Conservation (phyloP, 1,284 basidiomycete genomes). For the Apiotrichum laibachii region DNA sequence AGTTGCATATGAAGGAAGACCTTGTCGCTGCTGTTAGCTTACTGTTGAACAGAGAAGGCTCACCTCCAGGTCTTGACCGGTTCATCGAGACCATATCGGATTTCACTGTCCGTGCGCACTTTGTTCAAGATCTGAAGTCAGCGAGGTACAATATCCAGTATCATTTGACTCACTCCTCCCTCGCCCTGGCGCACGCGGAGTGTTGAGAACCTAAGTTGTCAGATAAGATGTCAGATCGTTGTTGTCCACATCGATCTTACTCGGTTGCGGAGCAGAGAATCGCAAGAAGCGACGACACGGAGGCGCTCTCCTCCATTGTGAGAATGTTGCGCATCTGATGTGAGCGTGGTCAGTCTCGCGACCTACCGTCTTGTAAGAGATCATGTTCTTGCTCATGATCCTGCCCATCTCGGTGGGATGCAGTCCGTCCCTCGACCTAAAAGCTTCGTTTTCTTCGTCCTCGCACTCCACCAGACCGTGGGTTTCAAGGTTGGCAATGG, state of each 20-base stretch:
- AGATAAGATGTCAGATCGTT: conserved; percentile 2
- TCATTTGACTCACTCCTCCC: conserved; percentile 22
- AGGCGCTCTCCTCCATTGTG: conserved; percentile 22
- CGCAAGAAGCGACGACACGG: conserved; percentile 30
- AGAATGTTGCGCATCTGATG: conserved; percentile 29
- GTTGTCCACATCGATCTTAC: conserved; percentile 9
- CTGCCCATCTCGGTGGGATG: conserved; percentile 24
- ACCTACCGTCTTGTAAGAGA: conserved; percentile 21
- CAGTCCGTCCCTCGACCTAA: not conserved
- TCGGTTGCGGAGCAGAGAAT: conserved; percentile 28
- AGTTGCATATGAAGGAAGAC: conserved; percentile 47
- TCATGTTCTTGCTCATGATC: conserved; percentile 37
- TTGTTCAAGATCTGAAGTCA: conserved; percentile 33
- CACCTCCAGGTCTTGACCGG: conserved; percentile 33
- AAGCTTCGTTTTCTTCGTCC: conserved; percentile 34
- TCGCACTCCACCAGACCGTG: conserved; percentile 59
- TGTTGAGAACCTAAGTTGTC: conserved; percentile 32
- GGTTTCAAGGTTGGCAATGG: conserved; percentile 60
- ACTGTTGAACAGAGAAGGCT: conserved; percentile 1
- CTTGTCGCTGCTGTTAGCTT: conserved; percentile 41
- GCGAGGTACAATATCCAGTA: conserved; percentile 7
- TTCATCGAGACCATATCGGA: conserved; percentile 33
- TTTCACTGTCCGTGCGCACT: conserved; percentile 29
- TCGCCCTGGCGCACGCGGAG: conserved; percentile 46
- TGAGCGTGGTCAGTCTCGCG: fast-evolving